phyloP scores from a whole-genome alignment of 495 filamentous ascomycete genomes.

The Thermochaetoides thermophila region DNA sequence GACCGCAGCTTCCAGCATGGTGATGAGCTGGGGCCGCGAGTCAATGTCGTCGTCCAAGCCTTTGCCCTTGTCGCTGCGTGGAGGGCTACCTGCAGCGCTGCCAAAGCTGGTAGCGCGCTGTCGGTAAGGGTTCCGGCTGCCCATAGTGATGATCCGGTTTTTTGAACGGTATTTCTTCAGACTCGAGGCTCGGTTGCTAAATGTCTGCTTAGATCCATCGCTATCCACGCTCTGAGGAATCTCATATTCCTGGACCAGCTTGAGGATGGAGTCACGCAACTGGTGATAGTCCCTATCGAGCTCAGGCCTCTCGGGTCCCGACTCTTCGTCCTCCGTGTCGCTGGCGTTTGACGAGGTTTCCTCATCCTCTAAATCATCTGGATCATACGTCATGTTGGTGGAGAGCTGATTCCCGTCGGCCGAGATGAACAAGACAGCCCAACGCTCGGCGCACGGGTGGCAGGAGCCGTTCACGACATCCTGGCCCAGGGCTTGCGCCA shows the following conservation, averaged over 20 bases:
- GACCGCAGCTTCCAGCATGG: slow-evolving; percentile 55
- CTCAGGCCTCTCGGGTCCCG: slow-evolving; percentile 46
- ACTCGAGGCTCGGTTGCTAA: slow-evolving; percentile 46
- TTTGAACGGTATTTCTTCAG: slow-evolving; percentile 35
- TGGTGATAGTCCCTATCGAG: slow-evolving; percentile 72
- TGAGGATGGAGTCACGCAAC: slow-evolving; percentile 65
- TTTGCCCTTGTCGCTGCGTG: slow-evolving; percentile 17
- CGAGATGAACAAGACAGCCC: slow-evolving; percentile 64
- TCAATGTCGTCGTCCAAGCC: slow-evolving; percentile 19
- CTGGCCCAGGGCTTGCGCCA: slow-evolving; percentile 44
- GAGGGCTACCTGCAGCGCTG: slow-evolving; percentile 19
- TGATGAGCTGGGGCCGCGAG: slow-evolving; percentile 39
- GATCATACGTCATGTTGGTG: slow-evolving; percentile 57
- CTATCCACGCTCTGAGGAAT: slow-evolving; percentile 45
- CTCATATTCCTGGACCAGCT: slow-evolving; percentile 68
- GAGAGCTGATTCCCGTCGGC: slow-evolving; percentile 51
- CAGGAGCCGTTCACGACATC: slow-evolving; percentile 46
- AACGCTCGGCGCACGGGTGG: slow-evolving; percentile 58
- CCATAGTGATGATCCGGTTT: slow-evolving; percentile 36
- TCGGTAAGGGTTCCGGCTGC: slow-evolving; percentile 41
- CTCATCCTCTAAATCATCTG: slow-evolving; percentile 48
- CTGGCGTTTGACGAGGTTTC: slow-evolving; percentile 42
- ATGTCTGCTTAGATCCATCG: slow-evolving; percentile 37
- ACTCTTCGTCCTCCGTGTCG: slow-evolving; percentile 51
- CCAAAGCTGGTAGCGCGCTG: slow-evolving; percentile 24